These are phyloP conservation scores for Fusarium sp. DNA, from an alignment of 2,329 filamentous ascomycete species.

Conservation along the genomic window DNA sequence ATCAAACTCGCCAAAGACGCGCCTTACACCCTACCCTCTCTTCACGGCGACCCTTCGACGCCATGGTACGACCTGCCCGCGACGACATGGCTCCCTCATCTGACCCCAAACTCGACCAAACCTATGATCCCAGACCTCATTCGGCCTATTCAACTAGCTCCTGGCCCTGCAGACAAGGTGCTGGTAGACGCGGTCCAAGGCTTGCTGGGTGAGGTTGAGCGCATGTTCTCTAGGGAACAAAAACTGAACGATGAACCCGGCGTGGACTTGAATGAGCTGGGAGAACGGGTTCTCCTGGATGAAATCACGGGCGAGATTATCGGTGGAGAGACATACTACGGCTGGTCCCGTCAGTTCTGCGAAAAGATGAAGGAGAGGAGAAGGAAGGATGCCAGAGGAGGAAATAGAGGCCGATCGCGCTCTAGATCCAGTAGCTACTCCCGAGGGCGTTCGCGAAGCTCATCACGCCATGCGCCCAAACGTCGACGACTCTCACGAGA, in stretches of 20 bases:
- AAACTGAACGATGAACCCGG: conserved; percentile 60
- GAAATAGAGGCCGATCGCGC: conserved; percentile 50
- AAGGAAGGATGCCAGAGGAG: conserved; percentile 44
- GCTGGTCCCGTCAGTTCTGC: conserved; percentile 86
- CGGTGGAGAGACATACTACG: conserved; percentile 83
- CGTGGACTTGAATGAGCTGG: conserved; percentile 80
- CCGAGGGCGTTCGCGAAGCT: conserved; percentile 46
- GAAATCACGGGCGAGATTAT: conserved; percentile 74
- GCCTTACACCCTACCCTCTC: conserved; percentile 79
- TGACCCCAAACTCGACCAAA: conserved; percentile 79
- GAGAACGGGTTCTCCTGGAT: conserved; percentile 74
- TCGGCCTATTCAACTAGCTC: conserved; percentile 76
- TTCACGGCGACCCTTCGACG: conserved; percentile 78
- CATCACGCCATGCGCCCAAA: conserved; percentile 48
- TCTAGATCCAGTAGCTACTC: conserved; percentile 48
- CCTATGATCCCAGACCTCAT: conserved; percentile 79
- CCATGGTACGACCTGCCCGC: conserved; percentile 88
- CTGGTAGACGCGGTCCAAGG: conserved; percentile 76
- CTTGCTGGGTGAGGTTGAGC: conserved; percentile 76
- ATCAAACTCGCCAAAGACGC: conserved; percentile 63
- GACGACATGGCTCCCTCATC: conserved; percentile 82
- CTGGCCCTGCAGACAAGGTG: conserved; percentile 75
- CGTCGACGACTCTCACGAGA: conserved; percentile 43
- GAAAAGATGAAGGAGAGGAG: conserved; percentile 78
- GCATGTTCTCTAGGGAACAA: conserved; percentile 71